Conservation (phyloP, 1,284 basidiomycete genomes). For the Pseudozyma tsukubaensis region DNA sequence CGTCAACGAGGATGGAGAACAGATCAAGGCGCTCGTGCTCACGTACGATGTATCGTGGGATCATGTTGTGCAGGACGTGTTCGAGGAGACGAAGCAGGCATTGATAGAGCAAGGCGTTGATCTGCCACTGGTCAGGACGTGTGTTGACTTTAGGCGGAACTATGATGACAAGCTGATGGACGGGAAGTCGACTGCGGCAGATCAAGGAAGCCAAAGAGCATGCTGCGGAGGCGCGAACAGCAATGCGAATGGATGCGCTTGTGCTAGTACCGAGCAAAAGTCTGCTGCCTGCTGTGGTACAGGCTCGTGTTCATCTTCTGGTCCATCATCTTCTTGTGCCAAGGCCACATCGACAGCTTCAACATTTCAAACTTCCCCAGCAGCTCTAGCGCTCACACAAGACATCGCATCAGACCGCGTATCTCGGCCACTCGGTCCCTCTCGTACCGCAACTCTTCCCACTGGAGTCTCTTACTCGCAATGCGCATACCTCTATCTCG, state of each 20-base stretch:
- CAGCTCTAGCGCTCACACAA: slow-evolving; percentile 20
- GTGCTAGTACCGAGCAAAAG: not conserved
- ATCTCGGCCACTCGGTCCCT: slow-evolving; percentile 57
- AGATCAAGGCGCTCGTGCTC: slow-evolving; percentile 72
- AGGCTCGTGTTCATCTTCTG: slow-evolving; percentile 9
- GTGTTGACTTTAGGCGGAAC: slow-evolving; percentile 54
- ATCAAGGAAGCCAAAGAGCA: not conserved
- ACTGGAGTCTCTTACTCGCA: slow-evolving; percentile 20
- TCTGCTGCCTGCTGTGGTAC: slow-evolving; percentile 14
- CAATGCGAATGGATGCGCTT: not conserved
- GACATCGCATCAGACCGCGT: slow-evolving; percentile 53
- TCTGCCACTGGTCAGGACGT: slow-evolving; percentile 37
- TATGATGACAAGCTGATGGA: slow-evolving; percentile 52
- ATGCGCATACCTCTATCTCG: slow-evolving; percentile 79
- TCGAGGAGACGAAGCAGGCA: slow-evolving; percentile 70
- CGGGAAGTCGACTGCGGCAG: slow-evolving; percentile 10
- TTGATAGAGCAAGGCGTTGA: slow-evolving; percentile 24
- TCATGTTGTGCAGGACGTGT: slow-evolving; percentile 66
- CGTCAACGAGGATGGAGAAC: not conserved
- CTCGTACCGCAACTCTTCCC: slow-evolving; percentile 30
- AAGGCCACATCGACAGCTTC: slow-evolving; percentile 34
- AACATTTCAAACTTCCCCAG: slow-evolving; percentile 42
- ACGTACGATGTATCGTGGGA: slow-evolving; percentile 85
- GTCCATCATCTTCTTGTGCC: slow-evolving; percentile 7
- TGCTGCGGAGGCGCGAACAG: slow-evolving; percentile 3